Evolutionary conservation across 75 land plant genomes (phyloP).

Genomic region (Picea glauca): DNA sequence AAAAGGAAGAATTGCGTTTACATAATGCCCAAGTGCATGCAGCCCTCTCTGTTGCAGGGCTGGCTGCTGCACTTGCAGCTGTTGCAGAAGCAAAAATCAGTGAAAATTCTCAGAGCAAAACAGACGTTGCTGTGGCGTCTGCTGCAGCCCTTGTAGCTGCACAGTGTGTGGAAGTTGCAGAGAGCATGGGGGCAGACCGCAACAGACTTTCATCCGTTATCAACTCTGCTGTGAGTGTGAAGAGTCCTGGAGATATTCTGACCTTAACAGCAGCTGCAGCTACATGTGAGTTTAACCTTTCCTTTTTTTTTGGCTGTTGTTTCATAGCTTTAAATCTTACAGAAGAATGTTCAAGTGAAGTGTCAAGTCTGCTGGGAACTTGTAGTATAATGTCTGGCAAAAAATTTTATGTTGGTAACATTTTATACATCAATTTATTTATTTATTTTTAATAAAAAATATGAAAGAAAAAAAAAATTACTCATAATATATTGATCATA

Average conservation of each 20-base stretch:
- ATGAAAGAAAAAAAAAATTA: too few relatives aligned
- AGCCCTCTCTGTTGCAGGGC: constrained; percentile 84
- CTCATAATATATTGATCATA: too few relatives aligned
- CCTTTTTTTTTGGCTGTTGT: too few relatives aligned
- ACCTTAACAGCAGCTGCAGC: constrained; percentile 88
- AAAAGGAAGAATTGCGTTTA: constrained; percentile 63
- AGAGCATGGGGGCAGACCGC: constrained; percentile 82
- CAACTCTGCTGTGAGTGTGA: constrained; percentile 63
- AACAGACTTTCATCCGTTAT: constrained; percentile 63
- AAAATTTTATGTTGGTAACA: too few relatives aligned
- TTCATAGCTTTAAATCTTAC: too few relatives aligned
- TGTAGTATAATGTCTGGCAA: too few relatives aligned
- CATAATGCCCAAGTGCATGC: constrained; percentile 87
- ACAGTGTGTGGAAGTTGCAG: constrained; percentile 80
- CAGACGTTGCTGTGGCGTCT: constrained; percentile 69
- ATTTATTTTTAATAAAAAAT: too few relatives aligned
- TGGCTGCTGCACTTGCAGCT: constrained; percentile 97
- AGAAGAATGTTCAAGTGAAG: too few relatives aligned
- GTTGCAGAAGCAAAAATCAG: constrained; percentile 65
- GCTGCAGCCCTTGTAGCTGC: constrained; percentile 93
- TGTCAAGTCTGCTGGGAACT: too few relatives aligned
- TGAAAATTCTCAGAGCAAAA: constrained; percentile 6
- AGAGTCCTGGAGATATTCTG: constrained; percentile 66
- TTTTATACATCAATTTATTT: too few relatives aligned
- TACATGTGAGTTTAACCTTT: constrained; percentile 44